Percentiles rank a stretch among this genome's conserved stretches.
These are phyloP conservation scores for Ceratocystis diversiconidia DNA, from an alignment of 2,329 filamentous ascomycete species.

Conservation along the genomic window DNA sequence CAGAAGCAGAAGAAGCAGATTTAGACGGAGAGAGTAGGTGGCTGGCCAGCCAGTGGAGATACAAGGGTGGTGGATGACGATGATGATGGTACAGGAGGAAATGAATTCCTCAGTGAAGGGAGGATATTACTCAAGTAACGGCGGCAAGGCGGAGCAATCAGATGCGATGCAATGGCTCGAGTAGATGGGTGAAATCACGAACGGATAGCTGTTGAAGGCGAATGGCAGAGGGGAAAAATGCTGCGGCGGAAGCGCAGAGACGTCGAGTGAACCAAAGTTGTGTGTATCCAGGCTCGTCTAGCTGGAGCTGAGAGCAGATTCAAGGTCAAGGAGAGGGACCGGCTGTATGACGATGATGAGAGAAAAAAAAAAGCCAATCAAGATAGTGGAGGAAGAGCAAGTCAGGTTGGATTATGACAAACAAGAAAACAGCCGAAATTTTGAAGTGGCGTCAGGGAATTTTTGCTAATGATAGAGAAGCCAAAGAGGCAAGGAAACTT, in stretches of 20 bases:
- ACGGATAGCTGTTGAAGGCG: neutral
- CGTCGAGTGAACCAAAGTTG: too few relatives aligned
- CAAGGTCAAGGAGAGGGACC: neutral
- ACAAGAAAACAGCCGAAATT: neutral
- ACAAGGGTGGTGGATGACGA: neutral
- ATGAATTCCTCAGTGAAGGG: neutral
- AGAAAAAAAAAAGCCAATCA: neutral
- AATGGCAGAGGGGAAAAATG: neutral
- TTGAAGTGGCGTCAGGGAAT: neutral
- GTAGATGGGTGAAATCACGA: neutral
- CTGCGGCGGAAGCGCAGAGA: too few relatives aligned
- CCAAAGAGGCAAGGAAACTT: neutral
- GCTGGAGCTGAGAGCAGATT: neutral
- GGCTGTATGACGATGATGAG: too few relatives aligned
- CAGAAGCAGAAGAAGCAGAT: neutral
- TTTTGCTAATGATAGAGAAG: neutral
- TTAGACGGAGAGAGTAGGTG: neutral
- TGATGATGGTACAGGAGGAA: conserved; percentile 2
- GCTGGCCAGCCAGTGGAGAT: neutral
- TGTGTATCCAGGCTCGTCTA: neutral
- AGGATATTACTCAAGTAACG: neutral
- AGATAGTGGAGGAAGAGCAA: neutral
- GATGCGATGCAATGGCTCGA: neutral
- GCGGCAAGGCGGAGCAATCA: neutral
- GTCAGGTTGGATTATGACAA: neutral